These are phyloP conservation scores for Pezicula radicicola DNA, from an alignment of 2,329 filamentous ascomycete species.

Conservation along the genomic window DNA sequence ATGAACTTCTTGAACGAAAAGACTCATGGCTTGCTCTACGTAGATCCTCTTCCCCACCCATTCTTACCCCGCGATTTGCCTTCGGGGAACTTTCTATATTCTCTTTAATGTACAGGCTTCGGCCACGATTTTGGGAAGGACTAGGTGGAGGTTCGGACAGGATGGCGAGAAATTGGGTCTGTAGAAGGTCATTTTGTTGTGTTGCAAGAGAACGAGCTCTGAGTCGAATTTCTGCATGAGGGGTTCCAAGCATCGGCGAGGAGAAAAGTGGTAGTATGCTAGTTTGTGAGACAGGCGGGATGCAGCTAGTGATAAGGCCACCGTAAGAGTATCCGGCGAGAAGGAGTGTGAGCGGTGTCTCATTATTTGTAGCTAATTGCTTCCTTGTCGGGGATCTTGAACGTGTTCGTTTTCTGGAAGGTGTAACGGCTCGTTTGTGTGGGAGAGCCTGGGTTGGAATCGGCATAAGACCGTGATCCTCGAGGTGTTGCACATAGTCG, in stretches of 20 bases:
- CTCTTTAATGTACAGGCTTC: slow-evolving; percentile 14
- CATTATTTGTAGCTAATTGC: not conserved
- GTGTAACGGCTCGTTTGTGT: slow-evolving; percentile 4
- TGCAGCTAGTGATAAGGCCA: slow-evolving; percentile 71
- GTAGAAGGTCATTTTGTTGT: slow-evolving; percentile 45
- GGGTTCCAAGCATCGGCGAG: slow-evolving; percentile 48
- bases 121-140: slow-evolving; percentile 8
- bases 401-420: not conserved
- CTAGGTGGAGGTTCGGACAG: slow-evolving; percentile 3
- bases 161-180: slow-evolving; percentile 12
- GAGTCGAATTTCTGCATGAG: slow-evolving; percentile 65
- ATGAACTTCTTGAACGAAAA: slow-evolving; percentile 14
- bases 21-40: slow-evolving; percentile 34
- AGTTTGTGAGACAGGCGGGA: slow-evolving; percentile 51
- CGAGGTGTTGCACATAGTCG: slow-evolving; percentile 11
- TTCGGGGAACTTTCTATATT: slow-evolving; percentile 13
- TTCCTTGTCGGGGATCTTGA: not conserved
- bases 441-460: slow-evolving; percentile 20
- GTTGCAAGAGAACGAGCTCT: slow-evolving; percentile 67
- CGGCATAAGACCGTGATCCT: slow-evolving; percentile 16
- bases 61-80: slow-evolving; percentile 20
- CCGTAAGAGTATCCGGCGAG: slow-evolving; percentile 90
- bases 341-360: slow-evolving; percentile 40
- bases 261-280: slow-evolving; percentile 52
- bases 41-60: slow-evolving; percentile 29